Percentiles rank a stretch among this genome's conserved stretches.
These are phyloP conservation scores for Asclepias syriaca DNA, from an alignment of 257 asterid genomes.

Conservation along the genomic window DNA sequence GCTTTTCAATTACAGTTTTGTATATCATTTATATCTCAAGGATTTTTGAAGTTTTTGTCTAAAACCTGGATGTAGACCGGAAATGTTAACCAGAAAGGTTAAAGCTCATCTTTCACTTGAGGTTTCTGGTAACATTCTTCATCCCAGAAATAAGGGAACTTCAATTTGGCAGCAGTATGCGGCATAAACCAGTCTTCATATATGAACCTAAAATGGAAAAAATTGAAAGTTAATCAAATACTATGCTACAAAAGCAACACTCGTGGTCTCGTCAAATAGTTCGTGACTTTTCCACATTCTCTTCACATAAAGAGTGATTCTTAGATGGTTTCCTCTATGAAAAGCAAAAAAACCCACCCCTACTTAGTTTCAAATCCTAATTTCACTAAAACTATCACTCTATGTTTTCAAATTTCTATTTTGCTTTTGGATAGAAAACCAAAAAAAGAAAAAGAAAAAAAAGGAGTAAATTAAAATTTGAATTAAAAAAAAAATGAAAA, in stretches of 20 bases:
- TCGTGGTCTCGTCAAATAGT: not conserved
- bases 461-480: not conserved
- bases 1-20: not conserved
- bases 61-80: not conserved
- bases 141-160: slow-evolving; percentile 79
- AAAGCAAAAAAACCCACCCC: not conserved
- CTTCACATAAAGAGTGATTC: not conserved
- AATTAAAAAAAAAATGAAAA: too few relatives aligned
- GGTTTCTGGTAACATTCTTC: slow-evolving; percentile 51
- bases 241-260: not conserved
- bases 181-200: slow-evolving; percentile 90
- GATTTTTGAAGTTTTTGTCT: not conserved
- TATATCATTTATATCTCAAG: not conserved
- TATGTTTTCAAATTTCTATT: not conserved
- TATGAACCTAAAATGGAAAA: slow-evolving; percentile 52
- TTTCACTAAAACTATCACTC: too few relatives aligned
- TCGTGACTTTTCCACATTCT: not conserved
- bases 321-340: not conserved
- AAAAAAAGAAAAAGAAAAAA: not conserved
- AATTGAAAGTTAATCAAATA: slow-evolving; percentile 1
- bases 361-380: not conserved
- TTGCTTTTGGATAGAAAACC: not conserved
- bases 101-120: slow-evolving; percentile 66
- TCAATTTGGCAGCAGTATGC: slow-evolving; percentile 82
- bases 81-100: slow-evolving; percentile 11